phyloP scores from a whole-genome alignment of 441 rosid species.

The Mallotus repandus region DNA sequence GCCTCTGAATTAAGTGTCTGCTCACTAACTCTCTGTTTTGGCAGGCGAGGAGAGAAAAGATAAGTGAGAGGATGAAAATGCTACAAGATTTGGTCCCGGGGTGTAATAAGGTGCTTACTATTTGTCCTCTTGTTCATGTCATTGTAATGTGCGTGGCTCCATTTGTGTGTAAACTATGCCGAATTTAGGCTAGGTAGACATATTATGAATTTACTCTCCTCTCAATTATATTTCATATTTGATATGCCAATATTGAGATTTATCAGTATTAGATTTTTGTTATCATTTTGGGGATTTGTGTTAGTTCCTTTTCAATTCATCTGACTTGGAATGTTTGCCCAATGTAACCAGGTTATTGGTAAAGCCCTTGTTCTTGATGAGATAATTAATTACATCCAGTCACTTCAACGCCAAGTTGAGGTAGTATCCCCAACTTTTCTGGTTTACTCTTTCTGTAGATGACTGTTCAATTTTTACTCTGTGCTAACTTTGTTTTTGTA shows the following conservation, averaged over 20 bases:
- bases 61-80: conserved; percentile 86
- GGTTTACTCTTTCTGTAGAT: not conserved
- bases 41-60: conserved; percentile 89
- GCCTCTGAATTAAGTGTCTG: not conserved
- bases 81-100: conserved; percentile 89
- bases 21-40: conserved; percentile 11
- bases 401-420: conserved; percentile 84
- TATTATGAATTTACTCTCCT: not conserved
- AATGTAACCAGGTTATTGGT: conserved; percentile 61
- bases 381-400: conserved; percentile 85
- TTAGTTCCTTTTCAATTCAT: conserved; percentile 8
- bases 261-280: not conserved
- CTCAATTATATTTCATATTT: not conserved
- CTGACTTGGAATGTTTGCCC: not conserved
- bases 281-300: not conserved
- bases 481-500: conserved; percentile 28
- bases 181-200: not conserved
- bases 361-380: conserved; percentile 89
- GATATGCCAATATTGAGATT: conserved; percentile 2
- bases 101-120: conserved; percentile 66
- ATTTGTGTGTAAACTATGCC: not conserved
- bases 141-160: not conserved
- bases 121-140: not conserved
- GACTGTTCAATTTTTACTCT: not conserved
- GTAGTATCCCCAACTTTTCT: conserved; percentile 29